Percentiles rank a stretch among this genome's conserved stretches.
Conservation (phyloP, 768 basidiomycete species). For the Leucosporidium scottii region DNA sequence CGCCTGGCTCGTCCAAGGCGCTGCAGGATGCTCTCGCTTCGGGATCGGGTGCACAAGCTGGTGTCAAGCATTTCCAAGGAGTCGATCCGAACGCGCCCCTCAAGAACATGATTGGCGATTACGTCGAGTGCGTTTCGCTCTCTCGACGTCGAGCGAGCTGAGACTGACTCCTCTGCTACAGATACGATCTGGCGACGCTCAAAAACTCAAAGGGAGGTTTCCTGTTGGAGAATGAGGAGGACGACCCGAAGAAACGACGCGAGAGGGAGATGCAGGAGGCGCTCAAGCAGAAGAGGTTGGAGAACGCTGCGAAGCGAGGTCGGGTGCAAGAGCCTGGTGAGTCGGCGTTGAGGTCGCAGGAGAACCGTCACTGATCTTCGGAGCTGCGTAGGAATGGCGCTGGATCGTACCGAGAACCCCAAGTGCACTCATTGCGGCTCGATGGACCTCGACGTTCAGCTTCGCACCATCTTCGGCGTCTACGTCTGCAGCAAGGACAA, state of each 20-base stretch:
- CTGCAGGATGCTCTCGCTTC: constrained; percentile 36
- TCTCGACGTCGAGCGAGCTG: constrained; percentile 58
- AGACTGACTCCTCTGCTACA: background rate
- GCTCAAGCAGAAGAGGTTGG: constrained; percentile 46
- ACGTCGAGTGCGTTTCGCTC: constrained; percentile 81
- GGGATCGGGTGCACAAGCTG: constrained; percentile 1
- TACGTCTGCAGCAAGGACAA: constrained; percentile 85
- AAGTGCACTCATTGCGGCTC: constrained; percentile 79
- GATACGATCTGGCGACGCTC: constrained; percentile 85
- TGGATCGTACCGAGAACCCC: constrained; percentile 67
- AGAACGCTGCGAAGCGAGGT: constrained; percentile 30
- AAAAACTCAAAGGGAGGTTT: constrained; percentile 96
- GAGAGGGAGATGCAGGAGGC: constrained; percentile 72
- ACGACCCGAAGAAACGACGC: constrained; percentile 65
- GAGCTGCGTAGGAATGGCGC: constrained; percentile 57
- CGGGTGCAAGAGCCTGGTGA: constrained; percentile 24
- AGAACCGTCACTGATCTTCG: too few species aligned
- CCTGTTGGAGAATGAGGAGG: constrained; percentile 77
- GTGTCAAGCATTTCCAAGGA: constrained; percentile 17
- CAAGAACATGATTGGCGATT: constrained; percentile 57
- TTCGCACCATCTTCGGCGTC: constrained; percentile 72
- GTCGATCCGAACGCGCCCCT: constrained; percentile 26
- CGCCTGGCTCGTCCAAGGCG: constrained; percentile 1
- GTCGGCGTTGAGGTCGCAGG: background rate
- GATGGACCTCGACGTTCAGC: constrained; percentile 79